These are phyloP conservation scores for Metarhizium rileyi DNA, from an alignment of 2,329 filamentous ascomycete genomes.

Conservation along the genomic window DNA sequence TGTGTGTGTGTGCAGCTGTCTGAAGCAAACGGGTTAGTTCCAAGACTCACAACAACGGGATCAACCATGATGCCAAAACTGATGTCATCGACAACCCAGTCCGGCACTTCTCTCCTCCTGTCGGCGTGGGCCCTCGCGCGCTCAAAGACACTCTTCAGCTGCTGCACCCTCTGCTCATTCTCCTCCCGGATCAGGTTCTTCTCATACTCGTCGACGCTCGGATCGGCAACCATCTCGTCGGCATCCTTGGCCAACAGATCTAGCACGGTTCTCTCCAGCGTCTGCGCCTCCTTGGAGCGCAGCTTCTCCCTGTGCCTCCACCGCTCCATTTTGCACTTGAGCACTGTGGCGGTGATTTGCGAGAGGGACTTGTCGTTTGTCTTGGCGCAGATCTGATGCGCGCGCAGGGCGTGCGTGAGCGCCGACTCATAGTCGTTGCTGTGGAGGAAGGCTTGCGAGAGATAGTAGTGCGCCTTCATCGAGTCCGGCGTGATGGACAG, in stretches of 20 bases:
- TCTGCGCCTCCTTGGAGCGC: conserved; percentile 43
- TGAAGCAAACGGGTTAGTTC: neutral
- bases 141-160: conserved; percentile 42
- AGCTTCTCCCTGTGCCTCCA: conserved; percentile 69
- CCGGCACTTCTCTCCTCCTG: conserved; percentile 53
- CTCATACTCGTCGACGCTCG: conserved; percentile 36
- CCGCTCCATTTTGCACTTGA: conserved; percentile 73
- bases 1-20: neutral
- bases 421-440: conserved; percentile 59
- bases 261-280: conserved; percentile 52
- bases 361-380: conserved; percentile 57
- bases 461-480: conserved; percentile 78
- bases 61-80: conserved; percentile 67
- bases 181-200: conserved; percentile 37
- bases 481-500: conserved; percentile 54
- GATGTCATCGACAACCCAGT: conserved; percentile 70
- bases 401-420: conserved; percentile 56
- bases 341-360: conserved; percentile 62
- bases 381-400: conserved; percentile 60
- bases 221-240: conserved; percentile 28
- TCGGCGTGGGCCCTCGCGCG: conserved; percentile 33
- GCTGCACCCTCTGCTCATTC: conserved; percentile 34
- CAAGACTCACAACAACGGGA: conserved; percentile 43
- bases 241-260: conserved; percentile 38
- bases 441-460: conserved; percentile 73